Evolutionary conservation across 2,329 filamentous ascomycete genomes (phyloP).

Genomic region (Exophiala dermatitidis): DNA sequence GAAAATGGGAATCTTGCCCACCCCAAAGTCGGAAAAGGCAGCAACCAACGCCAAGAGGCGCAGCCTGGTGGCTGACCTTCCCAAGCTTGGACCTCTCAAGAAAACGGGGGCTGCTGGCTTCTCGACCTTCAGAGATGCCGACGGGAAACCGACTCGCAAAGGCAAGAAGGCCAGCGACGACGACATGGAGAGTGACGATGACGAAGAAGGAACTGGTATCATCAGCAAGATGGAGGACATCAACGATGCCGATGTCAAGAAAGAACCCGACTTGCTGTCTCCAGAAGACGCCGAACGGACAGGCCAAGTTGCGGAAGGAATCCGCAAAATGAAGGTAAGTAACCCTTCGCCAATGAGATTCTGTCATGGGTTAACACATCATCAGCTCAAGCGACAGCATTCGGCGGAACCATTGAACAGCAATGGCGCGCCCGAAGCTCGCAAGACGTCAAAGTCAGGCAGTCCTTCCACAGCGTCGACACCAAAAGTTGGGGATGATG

Average conservation of each 20-base stretch:
- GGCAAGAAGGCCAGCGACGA: constrained; percentile 49
- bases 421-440: constrained; percentile 34
- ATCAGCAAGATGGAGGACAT: constrained; percentile 57
- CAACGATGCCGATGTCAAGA: constrained; percentile 50
- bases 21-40: constrained; percentile 57
- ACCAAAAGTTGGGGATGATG: constrained; percentile 29
- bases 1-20: constrained; percentile 84
- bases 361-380: constrained; percentile 25
- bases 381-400: constrained; percentile 59
- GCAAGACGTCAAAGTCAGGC: constrained; percentile 38
- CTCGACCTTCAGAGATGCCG: constrained; percentile 72
- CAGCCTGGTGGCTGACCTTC: constrained; percentile 77
- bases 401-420: constrained; percentile 48
- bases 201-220: constrained; percentile 62
- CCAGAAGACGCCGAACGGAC: constrained; percentile 55
- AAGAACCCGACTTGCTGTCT: constrained; percentile 45
- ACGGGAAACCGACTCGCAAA: constrained; percentile 46
- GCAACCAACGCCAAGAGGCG: constrained; percentile 64
- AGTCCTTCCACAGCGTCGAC: constrained; percentile 35
- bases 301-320: constrained; percentile 56
- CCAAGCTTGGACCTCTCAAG: constrained; percentile 75
- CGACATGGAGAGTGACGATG: constrained; percentile 69
- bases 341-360: constrained; percentile 20
- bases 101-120: constrained; percentile 84
- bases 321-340: constrained; percentile 59